Conservation (phyloP, 768 basidiomycete genomes). For the Tylopilus cervinicoccineus region DNA sequence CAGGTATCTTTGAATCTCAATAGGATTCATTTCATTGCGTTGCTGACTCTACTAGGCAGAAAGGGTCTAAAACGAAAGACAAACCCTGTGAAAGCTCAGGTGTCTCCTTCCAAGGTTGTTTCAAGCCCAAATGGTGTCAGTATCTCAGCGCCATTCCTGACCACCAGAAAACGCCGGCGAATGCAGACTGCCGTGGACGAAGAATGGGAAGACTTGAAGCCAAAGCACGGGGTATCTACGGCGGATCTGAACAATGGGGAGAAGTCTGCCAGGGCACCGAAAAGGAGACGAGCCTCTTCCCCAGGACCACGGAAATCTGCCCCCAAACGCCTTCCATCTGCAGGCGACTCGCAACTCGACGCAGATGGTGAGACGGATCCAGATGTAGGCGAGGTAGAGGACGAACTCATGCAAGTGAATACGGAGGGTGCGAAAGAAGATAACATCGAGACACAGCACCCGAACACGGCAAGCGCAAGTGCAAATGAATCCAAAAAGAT, state of each 20-base stretch:
- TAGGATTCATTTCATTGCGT: neutral
- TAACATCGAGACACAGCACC: conserved; percentile 1
- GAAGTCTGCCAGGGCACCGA: conserved; percentile 4
- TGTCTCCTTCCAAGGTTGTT: conserved; percentile 6
- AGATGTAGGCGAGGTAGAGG: conserved; percentile 37
- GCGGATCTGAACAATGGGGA: conserved; percentile 5
- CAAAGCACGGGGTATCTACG: conserved; percentile 12
- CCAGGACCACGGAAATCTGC: conserved; percentile 23
- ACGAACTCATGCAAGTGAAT: conserved; percentile 27
- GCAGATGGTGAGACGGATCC: conserved; percentile 33
- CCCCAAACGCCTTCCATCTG: conserved; percentile 18
- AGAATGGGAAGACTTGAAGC: conserved; percentile 3
- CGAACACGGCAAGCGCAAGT: conserved; percentile 2
- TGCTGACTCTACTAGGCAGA: conserved; percentile 15
- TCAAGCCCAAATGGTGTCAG: conserved; percentile 6
- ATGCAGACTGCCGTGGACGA: conserved; percentile 6
- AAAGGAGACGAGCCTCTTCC: conserved; percentile 28
- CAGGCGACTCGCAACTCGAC: conserved; percentile 29
- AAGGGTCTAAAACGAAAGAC: conserved; percentile 19
- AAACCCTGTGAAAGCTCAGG: conserved; percentile 7
- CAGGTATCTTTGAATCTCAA: conserved; percentile 37
- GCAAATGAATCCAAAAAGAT: conserved; percentile 6
- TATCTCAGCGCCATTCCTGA: conserved; percentile 18
- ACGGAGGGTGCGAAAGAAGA: conserved; percentile 19
- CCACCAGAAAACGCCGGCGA: conserved; percentile 26